Evolutionary conservation across 306 rosid genomes (phyloP).

Genomic region (Sechiopsis laciniata): DNA sequence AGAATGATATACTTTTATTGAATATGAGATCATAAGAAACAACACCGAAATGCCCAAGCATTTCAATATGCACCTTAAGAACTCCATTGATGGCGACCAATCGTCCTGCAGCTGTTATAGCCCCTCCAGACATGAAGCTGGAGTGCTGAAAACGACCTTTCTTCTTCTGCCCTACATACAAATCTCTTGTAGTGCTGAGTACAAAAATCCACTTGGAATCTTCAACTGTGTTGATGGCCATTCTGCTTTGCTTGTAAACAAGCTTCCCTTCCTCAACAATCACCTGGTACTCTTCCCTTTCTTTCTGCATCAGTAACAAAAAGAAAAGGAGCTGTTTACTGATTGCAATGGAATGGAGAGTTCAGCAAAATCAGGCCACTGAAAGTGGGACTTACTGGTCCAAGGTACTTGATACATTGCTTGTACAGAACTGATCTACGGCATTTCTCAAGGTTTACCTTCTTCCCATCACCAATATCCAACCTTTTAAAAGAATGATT

Average conservation of each 20-base stretch:
- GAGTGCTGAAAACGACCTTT: constrained; percentile 48
- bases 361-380: not conserved
- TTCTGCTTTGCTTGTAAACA: constrained; percentile 28
- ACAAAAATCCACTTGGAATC: constrained; percentile 52
- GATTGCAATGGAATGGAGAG: not conserved
- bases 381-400: constrained; percentile 35
- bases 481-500: constrained; percentile 30
- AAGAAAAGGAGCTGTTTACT: not conserved
- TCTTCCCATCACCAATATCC: constrained; percentile 54
- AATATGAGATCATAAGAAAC: not conserved
- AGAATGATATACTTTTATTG: not conserved
- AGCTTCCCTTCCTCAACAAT: constrained; percentile 35
- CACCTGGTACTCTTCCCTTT: constrained; percentile 39
- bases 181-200: constrained; percentile 44
- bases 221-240: constrained; percentile 30
- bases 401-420: constrained; percentile 44
- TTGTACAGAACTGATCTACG: constrained; percentile 29
- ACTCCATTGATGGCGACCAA: constrained; percentile 33
- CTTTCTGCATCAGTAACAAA: constrained; percentile 30
- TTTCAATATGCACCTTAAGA: constrained; percentile 31
- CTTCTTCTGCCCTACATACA: constrained; percentile 46
- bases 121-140: constrained; percentile 46
- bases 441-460: constrained; percentile 32
- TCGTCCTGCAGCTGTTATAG: constrained; percentile 47
- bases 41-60: not conserved